These are phyloP conservation scores for Gautieria morchelliformis DNA, from an alignment of 768 basidiomycete species.

Conservation along the genomic window DNA sequence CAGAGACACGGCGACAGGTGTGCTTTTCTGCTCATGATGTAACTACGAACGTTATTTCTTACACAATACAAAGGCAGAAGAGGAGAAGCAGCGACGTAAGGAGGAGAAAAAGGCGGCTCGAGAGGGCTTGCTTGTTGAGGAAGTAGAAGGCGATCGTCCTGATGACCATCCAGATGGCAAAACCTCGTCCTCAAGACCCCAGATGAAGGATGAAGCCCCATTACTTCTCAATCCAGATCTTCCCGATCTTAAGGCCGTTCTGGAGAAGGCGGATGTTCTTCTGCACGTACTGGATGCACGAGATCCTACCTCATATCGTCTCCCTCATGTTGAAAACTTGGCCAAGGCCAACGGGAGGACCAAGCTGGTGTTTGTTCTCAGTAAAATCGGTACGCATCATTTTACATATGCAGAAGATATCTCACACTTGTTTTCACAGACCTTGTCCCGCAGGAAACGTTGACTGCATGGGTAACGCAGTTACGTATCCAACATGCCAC, in stretches of 20 bases:
- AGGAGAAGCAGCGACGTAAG: conserved; percentile 61
- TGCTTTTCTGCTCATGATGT: conserved; percentile 14
- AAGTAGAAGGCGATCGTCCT: conserved; percentile 24
- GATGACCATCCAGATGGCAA: conserved; percentile 15
- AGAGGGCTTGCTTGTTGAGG: conserved; percentile 13
- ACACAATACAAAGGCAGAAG: conserved; percentile 44
- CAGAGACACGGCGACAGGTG: conserved; percentile 69
- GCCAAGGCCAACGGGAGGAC: conserved; percentile 32
- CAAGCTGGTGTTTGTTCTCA: conserved; percentile 59
- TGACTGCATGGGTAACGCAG: conserved; percentile 55
- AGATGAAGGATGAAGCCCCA: conserved; percentile 48
- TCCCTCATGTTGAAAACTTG: conserved; percentile 50
- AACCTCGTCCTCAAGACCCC: conserved; percentile 22
- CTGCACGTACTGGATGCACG: conserved; percentile 77
- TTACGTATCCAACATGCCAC: conserved; percentile 55
- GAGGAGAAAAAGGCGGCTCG: conserved; percentile 50
- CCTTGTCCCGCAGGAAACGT: conserved; percentile 66
- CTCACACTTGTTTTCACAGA: conserved; percentile 34
- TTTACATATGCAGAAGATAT: not conserved
- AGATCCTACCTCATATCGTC: conserved; percentile 69
- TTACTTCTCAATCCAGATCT: conserved; percentile 54
- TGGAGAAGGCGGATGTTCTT: conserved; percentile 72
- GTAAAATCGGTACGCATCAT: conserved; percentile 68
- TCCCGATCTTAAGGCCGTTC: conserved; percentile 51
- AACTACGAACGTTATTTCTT: not conserved